phyloP scores from a whole-genome alignment of 2,329 filamentous ascomycete species.

The Xylariaceae sp. region DNA sequence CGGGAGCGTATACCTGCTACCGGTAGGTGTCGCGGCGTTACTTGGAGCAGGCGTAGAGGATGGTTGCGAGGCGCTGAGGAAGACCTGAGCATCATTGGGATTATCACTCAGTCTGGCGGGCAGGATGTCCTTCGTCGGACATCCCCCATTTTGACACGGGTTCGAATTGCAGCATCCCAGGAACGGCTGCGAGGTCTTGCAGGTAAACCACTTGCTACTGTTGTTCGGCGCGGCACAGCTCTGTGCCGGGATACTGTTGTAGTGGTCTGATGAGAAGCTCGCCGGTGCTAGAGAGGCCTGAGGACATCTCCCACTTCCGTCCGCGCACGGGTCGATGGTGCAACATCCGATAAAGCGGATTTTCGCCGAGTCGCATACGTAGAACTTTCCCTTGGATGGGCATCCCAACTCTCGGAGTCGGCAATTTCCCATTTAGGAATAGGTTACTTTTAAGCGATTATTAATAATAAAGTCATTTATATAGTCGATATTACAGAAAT shows the following conservation, averaged over 20 bases:
- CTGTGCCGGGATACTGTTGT: conserved; percentile 38
- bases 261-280: conserved; percentile 37
- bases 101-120: conserved; percentile 27
- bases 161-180: conserved; percentile 41
- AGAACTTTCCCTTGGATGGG: conserved; percentile 30
- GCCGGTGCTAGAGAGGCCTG: conserved; percentile 36
- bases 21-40: background rate
- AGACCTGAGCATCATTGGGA: conserved; percentile 20
- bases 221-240: conserved; percentile 32
- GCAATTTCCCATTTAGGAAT: no score
- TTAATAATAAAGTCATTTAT: no score
- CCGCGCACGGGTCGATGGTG: conserved; percentile 39
- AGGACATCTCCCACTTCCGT: conserved; percentile 37
- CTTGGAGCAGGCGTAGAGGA: conserved; percentile 6
- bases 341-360: conserved; percentile 45
- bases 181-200: conserved; percentile 35
- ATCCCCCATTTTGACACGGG: conserved; percentile 37
- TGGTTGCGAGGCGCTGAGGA: conserved; percentile 10
- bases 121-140: conserved; percentile 33
- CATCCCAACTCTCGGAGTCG: no score
- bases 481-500: no score
- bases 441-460: no score
- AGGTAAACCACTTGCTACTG: conserved; percentile 39
- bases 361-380: conserved; percentile 36
- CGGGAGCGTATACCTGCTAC: conserved; percentile 13